Evolutionary conservation across 352 stramenopile species (phyloP).

Genomic region (Pythium angustatum): DNA sequence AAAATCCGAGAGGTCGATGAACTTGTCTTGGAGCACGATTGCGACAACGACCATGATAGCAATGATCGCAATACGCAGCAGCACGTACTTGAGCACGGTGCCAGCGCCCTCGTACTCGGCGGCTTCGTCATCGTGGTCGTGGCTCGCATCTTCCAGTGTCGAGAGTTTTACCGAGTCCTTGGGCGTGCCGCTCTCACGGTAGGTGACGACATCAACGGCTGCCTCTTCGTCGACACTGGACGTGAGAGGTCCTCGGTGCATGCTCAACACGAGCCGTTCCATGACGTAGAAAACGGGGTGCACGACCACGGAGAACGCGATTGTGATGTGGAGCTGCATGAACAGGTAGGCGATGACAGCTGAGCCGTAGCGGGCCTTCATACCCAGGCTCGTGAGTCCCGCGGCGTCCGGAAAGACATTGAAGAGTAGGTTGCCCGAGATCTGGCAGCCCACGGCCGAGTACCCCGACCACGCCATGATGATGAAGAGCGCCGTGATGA

Average conservation of each 20-base stretch:
- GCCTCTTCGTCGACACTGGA: not conserved
- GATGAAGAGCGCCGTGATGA: conserved; percentile 46
- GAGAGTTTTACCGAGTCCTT: conserved; percentile 25
- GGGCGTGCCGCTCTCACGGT: conserved; percentile 11
- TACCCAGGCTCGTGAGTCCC: conserved; percentile 32
- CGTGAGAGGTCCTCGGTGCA: conserved; percentile 26
- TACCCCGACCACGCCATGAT: conserved; percentile 45
- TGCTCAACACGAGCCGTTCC: conserved; percentile 30
- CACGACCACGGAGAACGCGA: conserved; percentile 58
- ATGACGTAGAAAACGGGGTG: conserved; percentile 53
- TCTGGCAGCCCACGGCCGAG: conserved; percentile 60
- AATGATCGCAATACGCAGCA: conserved; percentile 28
- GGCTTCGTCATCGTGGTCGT: conserved; percentile 15
- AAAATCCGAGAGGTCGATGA: conserved; percentile 37
- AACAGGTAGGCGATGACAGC: conserved; percentile 40
- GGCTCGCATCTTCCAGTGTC: conserved; percentile 16
- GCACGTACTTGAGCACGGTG: conserved; percentile 25
- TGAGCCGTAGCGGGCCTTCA: conserved; percentile 26
- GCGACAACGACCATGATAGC: conserved; percentile 19
- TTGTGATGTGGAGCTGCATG: conserved; percentile 53
- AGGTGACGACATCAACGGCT: conserved; percentile 7
- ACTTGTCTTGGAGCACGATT: conserved; percentile 35
- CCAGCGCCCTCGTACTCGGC: conserved; percentile 23
- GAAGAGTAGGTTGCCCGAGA: conserved; percentile 65
- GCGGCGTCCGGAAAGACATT: conserved; percentile 46